Conservation (phyloP, 495 filamentous ascomycete genomes). For the Daldinia caldariorum region DNA sequence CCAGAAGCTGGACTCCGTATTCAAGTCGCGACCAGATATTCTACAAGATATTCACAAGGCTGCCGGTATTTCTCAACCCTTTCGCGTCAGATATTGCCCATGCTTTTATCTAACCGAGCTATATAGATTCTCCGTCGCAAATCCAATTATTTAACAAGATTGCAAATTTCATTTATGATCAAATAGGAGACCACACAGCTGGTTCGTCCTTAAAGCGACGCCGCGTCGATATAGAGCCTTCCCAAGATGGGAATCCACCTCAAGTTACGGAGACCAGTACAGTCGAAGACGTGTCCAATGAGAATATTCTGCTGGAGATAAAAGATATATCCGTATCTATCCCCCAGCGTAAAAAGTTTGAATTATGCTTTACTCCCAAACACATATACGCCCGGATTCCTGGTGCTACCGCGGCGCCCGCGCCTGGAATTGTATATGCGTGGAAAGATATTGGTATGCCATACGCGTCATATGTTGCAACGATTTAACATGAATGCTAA, state of each 20-base stretch:
- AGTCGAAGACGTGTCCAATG: slow-evolving; percentile 52
- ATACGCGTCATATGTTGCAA: slow-evolving; percentile 12
- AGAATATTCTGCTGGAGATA: slow-evolving; percentile 66
- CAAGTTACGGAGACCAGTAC: slow-evolving; percentile 37
- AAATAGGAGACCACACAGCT: slow-evolving; percentile 43
- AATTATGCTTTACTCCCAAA: slow-evolving; percentile 72
- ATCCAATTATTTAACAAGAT: slow-evolving; percentile 65
- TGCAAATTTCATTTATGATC: slow-evolving; percentile 57
- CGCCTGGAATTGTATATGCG: slow-evolving; percentile 70
- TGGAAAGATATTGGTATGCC: slow-evolving; percentile 78
- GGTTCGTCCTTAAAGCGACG: slow-evolving; percentile 60
- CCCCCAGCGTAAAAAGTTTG: slow-evolving; percentile 94
- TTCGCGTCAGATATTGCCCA: background rate
- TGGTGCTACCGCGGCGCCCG: slow-evolving; percentile 69
- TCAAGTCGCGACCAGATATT: slow-evolving; percentile 58
- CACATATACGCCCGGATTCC: slow-evolving; percentile 76
- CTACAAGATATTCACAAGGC: slow-evolving; percentile 55
- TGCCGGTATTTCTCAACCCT: slow-evolving; percentile 50
- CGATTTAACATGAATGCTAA: slow-evolving; percentile 33
- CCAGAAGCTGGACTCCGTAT: slow-evolving; percentile 55
- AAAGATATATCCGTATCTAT: slow-evolving; percentile 78
- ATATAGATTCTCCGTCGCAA: slow-evolving; percentile 54
- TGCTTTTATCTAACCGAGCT: slow-evolving; percentile 28
- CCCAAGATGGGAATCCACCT: slow-evolving; percentile 42
- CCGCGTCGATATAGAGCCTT: slow-evolving; percentile 58